Evolutionary conservation across 768 basidiomycete genomes (phyloP), one percentile per base, ranked within the genome.

Genomic region (Russula compacta): DNA sequence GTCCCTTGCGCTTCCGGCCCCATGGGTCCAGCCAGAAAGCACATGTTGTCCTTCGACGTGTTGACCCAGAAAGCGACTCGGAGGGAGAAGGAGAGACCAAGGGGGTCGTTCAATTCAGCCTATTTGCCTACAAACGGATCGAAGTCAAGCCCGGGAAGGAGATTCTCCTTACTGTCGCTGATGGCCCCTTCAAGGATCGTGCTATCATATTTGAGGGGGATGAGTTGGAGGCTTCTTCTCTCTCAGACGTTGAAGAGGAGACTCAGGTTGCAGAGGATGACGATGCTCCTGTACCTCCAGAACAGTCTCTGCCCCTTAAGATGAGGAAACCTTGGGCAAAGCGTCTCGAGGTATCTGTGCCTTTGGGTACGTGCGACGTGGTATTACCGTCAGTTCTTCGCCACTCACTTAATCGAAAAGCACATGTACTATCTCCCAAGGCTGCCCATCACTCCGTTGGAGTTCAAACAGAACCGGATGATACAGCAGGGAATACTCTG

Each of bases 101-200:
- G 19, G 67, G 70, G 33, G 68, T 79, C 58, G 77, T 80, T 42
- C 81, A 79, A 70, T 88, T 85, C 69, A 81, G 78, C 68, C 73
- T 88, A 12, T 84, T 85, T 69, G 83, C 86, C 4, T 78, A 80
- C 67, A 88, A 88, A 74, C 74, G 82, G 62, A 83, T 88, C 69
- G 83, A 83, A 68, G 79, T 86, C 67, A 85, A 80, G 68, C 82
- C 85, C 12, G 86, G 86, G 59, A 85, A 85, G 71, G 83, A 85
- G 72, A 81, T 88, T 54, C 75, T 86, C 50, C 76, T 88, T 56
- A 78, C 84, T 6, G 74, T 87, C 32, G 78, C 74, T 33, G 78
- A 84, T 64, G 81, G 80, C 43, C 68, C 73, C 12, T 80, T 81
- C 71, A 78, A 80, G 59, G 83, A 85, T 60, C 77, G 76, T 60